phyloP scores from a whole-genome alignment of 495 filamentous ascomycete species.

The Parachaetomium inaequale region DNA sequence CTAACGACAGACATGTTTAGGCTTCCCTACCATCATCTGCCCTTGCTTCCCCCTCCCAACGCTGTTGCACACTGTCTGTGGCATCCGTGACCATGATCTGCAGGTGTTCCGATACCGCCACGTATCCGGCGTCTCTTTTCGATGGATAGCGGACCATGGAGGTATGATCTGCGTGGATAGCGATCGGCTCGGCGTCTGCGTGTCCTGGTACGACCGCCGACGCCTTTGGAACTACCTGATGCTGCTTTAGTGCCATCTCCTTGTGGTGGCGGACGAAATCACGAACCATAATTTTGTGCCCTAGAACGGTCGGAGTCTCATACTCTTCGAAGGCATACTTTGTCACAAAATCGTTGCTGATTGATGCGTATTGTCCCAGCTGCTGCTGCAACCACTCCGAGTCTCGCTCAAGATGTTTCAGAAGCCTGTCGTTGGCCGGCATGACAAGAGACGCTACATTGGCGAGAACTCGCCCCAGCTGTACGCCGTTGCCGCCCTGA shows the following conservation, averaged over 20 bases:
- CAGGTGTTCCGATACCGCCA: not conserved
- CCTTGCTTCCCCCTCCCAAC: not conserved
- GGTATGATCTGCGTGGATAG: not conserved
- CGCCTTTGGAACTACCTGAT: not conserved
- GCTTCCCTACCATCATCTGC: not conserved
- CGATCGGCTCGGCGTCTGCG: not conserved
- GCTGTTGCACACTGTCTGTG: not conserved
- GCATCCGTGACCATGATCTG: not conserved
- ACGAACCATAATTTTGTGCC: not conserved
- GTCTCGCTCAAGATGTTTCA: slow-evolving; percentile 6
- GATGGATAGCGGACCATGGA: slow-evolving; percentile 1
- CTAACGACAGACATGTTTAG: not conserved
- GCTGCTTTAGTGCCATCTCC: not conserved
- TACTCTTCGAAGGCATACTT: slow-evolving; percentile 10
- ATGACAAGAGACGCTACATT: slow-evolving; percentile 6
- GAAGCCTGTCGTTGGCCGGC: not conserved
- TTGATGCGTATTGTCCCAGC: not conserved
- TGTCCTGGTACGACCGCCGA: not conserved
- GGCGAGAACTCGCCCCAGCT: slow-evolving; percentile 1
- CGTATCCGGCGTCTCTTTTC: not conserved
- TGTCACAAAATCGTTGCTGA: slow-evolving; percentile 3
- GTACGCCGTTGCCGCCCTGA: slow-evolving; percentile 6
- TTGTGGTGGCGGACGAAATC: not conserved
- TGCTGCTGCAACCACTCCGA: slow-evolving; percentile 8
- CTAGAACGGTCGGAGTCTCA: not conserved